Conservation (phyloP, 352 stramenopile species). For the Globisporangium nunn region DNA sequence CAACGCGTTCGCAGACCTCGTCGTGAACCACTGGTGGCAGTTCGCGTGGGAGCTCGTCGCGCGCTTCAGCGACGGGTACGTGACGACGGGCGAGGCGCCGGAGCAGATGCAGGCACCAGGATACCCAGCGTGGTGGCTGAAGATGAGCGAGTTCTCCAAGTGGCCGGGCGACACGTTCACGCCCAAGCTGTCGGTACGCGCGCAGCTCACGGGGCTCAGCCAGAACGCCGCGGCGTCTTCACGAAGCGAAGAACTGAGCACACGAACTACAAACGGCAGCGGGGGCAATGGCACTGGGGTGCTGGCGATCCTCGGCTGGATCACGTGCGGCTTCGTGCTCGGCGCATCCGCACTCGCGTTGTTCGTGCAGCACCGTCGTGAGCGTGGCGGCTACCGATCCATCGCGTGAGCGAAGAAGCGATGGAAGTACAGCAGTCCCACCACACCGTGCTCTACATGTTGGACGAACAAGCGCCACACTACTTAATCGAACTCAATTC, state of each 20-base stretch:
- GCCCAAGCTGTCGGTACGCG: neutral
- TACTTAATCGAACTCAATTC: neutral
- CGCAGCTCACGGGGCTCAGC: neutral
- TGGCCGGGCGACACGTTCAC: slow-evolving; percentile 40
- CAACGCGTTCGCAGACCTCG: slow-evolving; percentile 30
- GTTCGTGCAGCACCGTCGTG: neutral
- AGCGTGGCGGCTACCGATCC: neutral
- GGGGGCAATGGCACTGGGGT: neutral
- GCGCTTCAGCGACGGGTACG: slow-evolving; percentile 51
- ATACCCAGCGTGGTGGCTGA: slow-evolving; percentile 46
- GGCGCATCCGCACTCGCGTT: neutral
- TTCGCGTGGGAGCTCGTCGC: slow-evolving; percentile 42
- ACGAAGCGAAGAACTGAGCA: too few species aligned
- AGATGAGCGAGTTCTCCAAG: slow-evolving; percentile 26
- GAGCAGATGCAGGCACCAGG: slow-evolving; percentile 34
- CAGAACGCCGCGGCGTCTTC: neutral
- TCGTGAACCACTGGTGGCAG: slow-evolving; percentile 43
- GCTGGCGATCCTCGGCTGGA: neutral
- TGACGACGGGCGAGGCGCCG: slow-evolving; percentile 38
- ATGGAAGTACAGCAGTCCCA: too few species aligned
- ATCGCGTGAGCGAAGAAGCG: neutral
- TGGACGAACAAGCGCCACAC: too few species aligned
- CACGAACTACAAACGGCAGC: too few species aligned
- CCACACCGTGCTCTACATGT: too few species aligned
- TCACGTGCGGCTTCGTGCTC: neutral